phyloP scores from a whole-genome alignment of 495 filamentous ascomycete genomes.

The Bombardia bombarda region DNA sequence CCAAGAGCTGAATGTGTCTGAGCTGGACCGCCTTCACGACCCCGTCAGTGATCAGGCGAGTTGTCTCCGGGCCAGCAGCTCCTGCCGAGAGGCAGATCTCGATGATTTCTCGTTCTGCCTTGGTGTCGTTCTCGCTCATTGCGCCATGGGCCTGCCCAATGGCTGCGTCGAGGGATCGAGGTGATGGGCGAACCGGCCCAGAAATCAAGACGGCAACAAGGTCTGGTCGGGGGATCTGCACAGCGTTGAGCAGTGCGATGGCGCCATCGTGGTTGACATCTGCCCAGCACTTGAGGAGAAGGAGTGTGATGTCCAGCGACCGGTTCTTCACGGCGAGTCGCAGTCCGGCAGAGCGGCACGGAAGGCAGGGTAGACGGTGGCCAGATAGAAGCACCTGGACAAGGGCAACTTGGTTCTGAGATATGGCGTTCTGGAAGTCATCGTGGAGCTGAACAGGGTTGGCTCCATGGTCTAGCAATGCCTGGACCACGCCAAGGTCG shows the following conservation, averaged over 20 bases:
- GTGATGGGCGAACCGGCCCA: constrained; percentile 15
- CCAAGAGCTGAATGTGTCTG: constrained; percentile 9
- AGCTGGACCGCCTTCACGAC: constrained; percentile 14
- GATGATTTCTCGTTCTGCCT: constrained; percentile 11
- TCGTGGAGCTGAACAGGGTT: constrained; percentile 20
- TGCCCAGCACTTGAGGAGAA: constrained; percentile 19
- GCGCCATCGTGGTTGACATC: constrained; percentile 23
- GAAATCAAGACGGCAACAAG: constrained; percentile 17
- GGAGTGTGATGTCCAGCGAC: constrained; percentile 10
- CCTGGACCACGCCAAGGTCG: constrained; percentile 14
- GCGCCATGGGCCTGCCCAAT: constrained; percentile 8
- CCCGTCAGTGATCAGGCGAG: constrained; percentile 13
- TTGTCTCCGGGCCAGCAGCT: constrained; percentile 18
- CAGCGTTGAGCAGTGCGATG: constrained; percentile 15
- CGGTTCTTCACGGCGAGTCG: constrained; percentile 22
- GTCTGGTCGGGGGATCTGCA: constrained; percentile 16
- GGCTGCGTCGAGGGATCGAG: constrained; percentile 18
- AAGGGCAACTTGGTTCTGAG: constrained; percentile 11
- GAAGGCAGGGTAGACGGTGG: constrained; percentile 19
- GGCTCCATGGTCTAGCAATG: constrained; percentile 21
- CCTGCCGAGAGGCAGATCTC: constrained; percentile 19
- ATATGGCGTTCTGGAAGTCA: constrained; percentile 22
- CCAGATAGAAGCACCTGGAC: constrained; percentile 17
- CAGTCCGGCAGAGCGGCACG: constrained; percentile 21
- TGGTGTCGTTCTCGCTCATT: constrained; percentile 6